Evolutionary conservation across 345 rosid genomes (phyloP), one percentile per base, ranked within the genome.

Genomic region (Rhodamnia argentea): DNA sequence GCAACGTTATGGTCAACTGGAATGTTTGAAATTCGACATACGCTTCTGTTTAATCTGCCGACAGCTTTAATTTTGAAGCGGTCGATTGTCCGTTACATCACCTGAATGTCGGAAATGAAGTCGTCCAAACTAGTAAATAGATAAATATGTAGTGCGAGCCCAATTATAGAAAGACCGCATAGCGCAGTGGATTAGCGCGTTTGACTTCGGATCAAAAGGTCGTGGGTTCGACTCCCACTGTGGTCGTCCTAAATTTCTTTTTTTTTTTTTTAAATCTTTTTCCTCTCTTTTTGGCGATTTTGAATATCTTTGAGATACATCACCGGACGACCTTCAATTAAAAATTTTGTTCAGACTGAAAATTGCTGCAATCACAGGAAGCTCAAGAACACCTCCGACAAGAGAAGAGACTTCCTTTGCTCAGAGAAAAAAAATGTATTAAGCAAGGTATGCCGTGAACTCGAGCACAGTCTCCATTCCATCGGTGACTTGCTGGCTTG

Each of bases 391-490:
- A 18, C 47, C 13, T 70, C 0, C 26, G 3, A 10, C 7, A 10
- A 1, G 58, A 37, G 81, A 18, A 42, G 4, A 70, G 78, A 70
- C 26, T 2, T 32, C 40, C 81, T 37, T 3, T 32, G 4, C 24
- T 37, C 5, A 4, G 3, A 70, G 26, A 18, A 52, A 44, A 52
- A 56, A 64, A 40, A 40, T 3, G 89, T 88, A 86, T 62, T 93
- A 93, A 27, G 94, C 87, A 42, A 95, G 89, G 90, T 92, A 93
- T n/a, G 91, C 92, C 5, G 88, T 89, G 86, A 94, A 90, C 89
- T 95, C 87, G 32, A 95, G 91, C 64, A 95, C 87, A 60, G 97
- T 95, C 87, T 95, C 95, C 76, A 88, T 56, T 3, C 98, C 98
- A 87, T 96, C 98, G 57, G 93, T 93, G 53, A 89, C 91, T 53